Evolutionary conservation across 805 yeast genomes (phyloP), one percentile per base, ranked within the genome.

Genomic region (Ogataea siamensis): DNA sequence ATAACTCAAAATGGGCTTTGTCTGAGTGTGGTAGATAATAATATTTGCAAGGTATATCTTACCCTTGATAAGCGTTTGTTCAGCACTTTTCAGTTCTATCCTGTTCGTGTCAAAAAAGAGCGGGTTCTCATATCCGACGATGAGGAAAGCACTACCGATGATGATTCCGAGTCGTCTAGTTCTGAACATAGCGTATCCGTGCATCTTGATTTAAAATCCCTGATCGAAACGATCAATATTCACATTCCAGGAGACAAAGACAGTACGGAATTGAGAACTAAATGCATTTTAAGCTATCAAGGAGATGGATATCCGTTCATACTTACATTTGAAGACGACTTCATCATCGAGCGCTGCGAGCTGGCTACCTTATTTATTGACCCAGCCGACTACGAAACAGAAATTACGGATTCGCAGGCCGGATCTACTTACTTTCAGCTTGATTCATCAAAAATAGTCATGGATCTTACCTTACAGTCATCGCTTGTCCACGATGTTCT

Each of bases 271-370:
- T 14, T 34, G 9, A 45, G 43, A 21, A 54, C 70, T 1, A 74
- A 71, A 40, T 75, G 80, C 46, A 70, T 78, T 6, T 43, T 80
- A 39, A 66, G 72, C 14, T 74, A 72, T 49, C 58, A 66, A 30
- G 74, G 76, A 0, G 53, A 62, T 6, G 81, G 80, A 0, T 53
- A 67, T 7, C 82, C 81, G 0, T 76, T 82, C 48, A 64, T 73
- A 0, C 43, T 81, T 14, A 68, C 73, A 3, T 79, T 78, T 57
- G 64, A 57, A 34, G 80, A 76, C 47, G 81, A 76, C 35, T 54
- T 61, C 1, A 61, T 72, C 42, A 67, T 79, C 40, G 84, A 81
- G 45, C 59, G 70, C 27, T 80, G 83, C 43, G 80, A 76, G 44
- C 66, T 81, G 34, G 58, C 70, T 1, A 77, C 84, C 0, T 68